Evolutionary conservation across 257 asterid genomes (phyloP).

Genomic region (Solanum etuberosum): DNA sequence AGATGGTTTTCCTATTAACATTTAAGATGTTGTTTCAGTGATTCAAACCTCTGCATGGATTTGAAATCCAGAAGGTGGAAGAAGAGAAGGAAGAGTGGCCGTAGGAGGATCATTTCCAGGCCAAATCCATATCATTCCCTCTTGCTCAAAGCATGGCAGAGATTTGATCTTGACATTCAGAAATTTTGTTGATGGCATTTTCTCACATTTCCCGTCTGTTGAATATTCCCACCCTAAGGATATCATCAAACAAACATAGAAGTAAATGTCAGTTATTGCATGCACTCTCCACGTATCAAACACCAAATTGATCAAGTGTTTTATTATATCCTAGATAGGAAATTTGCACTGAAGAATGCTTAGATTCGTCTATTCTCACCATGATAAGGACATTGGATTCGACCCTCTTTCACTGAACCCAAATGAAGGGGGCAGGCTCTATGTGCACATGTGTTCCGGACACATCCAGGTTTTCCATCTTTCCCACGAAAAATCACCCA

Average conservation of each 20-base stretch:
- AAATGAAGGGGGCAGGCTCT: constrained; percentile 93
- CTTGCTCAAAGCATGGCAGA: constrained; percentile 89
- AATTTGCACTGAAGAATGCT: background rate
- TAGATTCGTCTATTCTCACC: constrained; percentile 35
- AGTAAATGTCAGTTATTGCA: background rate
- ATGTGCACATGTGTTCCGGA: constrained; percentile 86
- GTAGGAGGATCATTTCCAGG: constrained; percentile 89
- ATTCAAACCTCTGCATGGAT: constrained; percentile 82
- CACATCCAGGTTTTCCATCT: constrained; percentile 91
- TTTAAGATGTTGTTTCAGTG: background rate
- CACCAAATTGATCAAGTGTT: background rate
- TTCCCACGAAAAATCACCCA: constrained; percentile 95
- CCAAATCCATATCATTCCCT: constrained; percentile 96
- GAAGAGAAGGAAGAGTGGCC: constrained; percentile 61
- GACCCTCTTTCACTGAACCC: constrained; percentile 92
- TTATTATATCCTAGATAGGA: background rate
- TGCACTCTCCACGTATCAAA: background rate
- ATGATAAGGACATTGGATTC: constrained; percentile 88
- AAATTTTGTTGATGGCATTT: constrained; percentile 87
- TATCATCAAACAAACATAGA: constrained; percentile 6
- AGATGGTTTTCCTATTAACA: background rate
- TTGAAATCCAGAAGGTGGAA: constrained; percentile 82
- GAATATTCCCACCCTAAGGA: constrained; percentile 88
- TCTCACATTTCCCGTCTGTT: constrained; percentile 82
- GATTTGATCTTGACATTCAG: constrained; percentile 62